Evolutionary conservation across 2,329 filamentous ascomycete genomes (phyloP).

Genomic region (Geosmithia putterillii): DNA sequence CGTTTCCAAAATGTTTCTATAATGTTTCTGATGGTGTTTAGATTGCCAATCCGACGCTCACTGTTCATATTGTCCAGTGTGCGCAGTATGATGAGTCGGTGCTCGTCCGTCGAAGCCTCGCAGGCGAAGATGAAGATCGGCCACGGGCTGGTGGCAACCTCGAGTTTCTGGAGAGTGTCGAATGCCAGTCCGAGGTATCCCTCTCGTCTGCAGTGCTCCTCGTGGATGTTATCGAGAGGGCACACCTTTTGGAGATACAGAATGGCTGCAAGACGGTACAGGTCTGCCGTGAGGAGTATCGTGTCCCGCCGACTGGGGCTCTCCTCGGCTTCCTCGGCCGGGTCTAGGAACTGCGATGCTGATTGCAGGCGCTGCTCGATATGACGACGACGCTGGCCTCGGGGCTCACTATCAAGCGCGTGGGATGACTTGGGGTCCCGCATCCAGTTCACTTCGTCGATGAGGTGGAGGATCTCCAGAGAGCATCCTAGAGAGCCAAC

Average conservation of each 20-base stretch:
- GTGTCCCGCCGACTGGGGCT: constrained; percentile 14
- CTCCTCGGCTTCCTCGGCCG: constrained; percentile 6
- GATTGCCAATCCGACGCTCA: constrained; percentile 29
- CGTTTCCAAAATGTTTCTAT: constrained; percentile 33
- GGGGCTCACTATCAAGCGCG: constrained; percentile 4
- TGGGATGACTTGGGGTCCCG: neutral
- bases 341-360: constrained; percentile 5
- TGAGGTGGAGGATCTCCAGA: constrained; percentile 28
- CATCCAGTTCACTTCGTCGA: constrained; percentile 24
- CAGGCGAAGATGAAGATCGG: constrained; percentile 34
- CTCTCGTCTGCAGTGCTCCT: too few species aligned
- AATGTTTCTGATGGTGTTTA: constrained; percentile 27
- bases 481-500: constrained; percentile 34
- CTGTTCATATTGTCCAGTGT: constrained; percentile 28
- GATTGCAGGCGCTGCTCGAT: constrained; percentile 4
- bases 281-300: constrained; percentile 30
- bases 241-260: constrained; percentile 27
- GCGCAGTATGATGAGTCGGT: constrained; percentile 24
- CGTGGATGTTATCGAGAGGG: constrained; percentile 12
- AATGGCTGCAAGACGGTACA: constrained; percentile 35
- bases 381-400: constrained; percentile 6
- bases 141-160: constrained; percentile 34
- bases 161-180: constrained; percentile 18
- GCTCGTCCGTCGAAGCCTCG: constrained; percentile 25
- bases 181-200: constrained; percentile 12